Evolutionary conservation across 441 rosid species (phyloP).

Genomic region (Metrosideros polymorpha): DNA sequence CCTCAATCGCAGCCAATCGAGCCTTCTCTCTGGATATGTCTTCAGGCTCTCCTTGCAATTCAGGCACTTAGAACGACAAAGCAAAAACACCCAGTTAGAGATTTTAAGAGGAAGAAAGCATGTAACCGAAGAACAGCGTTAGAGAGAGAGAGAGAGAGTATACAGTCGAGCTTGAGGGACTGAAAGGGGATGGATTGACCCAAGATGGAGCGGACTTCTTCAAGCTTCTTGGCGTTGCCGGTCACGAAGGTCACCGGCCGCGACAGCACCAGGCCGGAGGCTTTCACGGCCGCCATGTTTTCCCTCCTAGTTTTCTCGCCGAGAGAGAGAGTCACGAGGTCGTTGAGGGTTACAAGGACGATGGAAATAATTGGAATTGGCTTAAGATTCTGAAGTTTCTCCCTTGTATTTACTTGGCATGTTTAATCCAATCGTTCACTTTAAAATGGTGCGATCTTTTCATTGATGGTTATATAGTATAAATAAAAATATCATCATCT

Average conservation of each 20-base stretch:
- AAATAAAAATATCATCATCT: too few species aligned
- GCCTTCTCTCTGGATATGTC: constrained; percentile 87
- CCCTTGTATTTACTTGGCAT: too few species aligned
- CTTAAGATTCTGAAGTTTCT: background rate
- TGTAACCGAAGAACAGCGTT: background rate
- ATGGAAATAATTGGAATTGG: too few species aligned
- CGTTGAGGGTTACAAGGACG: background rate
- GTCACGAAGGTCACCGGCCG: constrained; percentile 94
- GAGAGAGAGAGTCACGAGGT: background rate
- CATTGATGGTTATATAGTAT: too few species aligned
- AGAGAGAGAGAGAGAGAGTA: background rate
- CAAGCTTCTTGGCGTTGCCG: constrained; percentile 91
- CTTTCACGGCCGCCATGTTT: constrained; percentile 34
- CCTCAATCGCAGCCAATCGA: constrained; percentile 84
- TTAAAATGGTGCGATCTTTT: background rate
- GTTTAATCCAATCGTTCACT: background rate
- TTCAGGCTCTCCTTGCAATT: constrained; percentile 92
- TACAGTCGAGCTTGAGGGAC: constrained; percentile 83
- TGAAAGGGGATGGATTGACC: constrained; percentile 81
- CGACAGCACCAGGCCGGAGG: constrained; percentile 21
- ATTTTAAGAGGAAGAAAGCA: background rate
- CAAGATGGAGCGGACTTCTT: constrained; percentile 83
- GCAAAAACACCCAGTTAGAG: background rate
- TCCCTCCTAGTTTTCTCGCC: background rate
- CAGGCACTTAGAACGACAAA: constrained; percentile 46